Evolutionary conservation across 2,329 filamentous ascomycete species (phyloP), one percentile per base, ranked within the genome.

Genomic region (Thyridium curvatum): DNA sequence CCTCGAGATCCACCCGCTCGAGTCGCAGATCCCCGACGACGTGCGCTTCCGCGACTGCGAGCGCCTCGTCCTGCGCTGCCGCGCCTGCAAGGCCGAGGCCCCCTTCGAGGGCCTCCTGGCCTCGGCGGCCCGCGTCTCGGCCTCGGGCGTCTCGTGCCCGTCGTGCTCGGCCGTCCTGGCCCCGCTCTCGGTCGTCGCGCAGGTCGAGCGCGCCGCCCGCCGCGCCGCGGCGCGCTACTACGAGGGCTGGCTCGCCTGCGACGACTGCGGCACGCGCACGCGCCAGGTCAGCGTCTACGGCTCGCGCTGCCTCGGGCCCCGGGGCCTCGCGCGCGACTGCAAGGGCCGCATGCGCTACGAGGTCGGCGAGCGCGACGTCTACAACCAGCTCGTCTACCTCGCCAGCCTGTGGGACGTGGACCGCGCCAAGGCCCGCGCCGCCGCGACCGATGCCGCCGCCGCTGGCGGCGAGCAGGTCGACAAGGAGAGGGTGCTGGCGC

Each of bases 241-340:
- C 61, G 86, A 94, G 54, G 89, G 82, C 43, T 94, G 87, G 82
- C 77, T 98, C 6, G 72, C 87, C 30, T 98, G 93, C 61, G 86
- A 95, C 59, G 93, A 98, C 59, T 98, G 93, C 61, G 85, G 84
- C 18, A 85, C 82, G 55, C 83, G 87, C 41, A 97, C 93, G 3
- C 78, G 91, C 35, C 88, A 95, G 59, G 90, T 97, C 71, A 86
- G 81, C 52, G 93, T 98, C 30, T 95, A 94, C 59, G 93, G 93
- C 34, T 81, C 84, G 44, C 80, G 89, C 36, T 98, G 93, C 58
- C 71, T 97, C 6, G 93, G 93, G 0, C 87, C 91, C 13, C 83
- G 82, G 49, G 89, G 90, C 2, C 80, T 93, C 3, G 91, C 85
- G 0, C 77, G 82, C 40, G 90, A 88, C 40, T 98, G 93, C 59